Base-by-base conservation (phyloP, 2,329 filamentous ascomycete genomes). In the Colletotrichum scovillei region DNA sequence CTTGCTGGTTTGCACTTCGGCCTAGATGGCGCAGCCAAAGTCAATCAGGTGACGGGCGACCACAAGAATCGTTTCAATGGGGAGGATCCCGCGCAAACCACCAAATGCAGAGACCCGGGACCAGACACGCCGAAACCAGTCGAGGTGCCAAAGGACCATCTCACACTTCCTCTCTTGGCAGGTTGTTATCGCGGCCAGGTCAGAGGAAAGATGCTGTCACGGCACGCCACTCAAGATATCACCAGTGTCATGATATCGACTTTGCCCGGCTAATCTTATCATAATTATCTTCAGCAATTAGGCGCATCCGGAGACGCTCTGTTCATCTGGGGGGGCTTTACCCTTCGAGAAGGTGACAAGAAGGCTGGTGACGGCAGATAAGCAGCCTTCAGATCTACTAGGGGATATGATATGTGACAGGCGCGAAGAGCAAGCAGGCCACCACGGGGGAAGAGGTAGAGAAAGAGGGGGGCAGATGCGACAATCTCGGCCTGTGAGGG, bases 341-440 rank as follows among this genome's bases (percentile, higher is more conserved):
- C 60, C 30, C 55, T 73, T 70, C 67, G 56, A 73, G 67, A 70
- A 73, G 67, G 67, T 66, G 59, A 26, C 46, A 69, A 30, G 38
- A 67, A 63, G 49, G 67, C 42, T 46, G 53, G 49, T 5, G 46
- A 49, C 60, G 46, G 67, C 62, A 70, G 71, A 70, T 73, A 66
- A 73, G 60, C 67, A 70, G 28, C 11, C 60, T 30, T 26, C 49
- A 46, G 60, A 73, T 70, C 71, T 62, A 55, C 26, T 26, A 16
- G 57, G 53, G 60, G 26, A 70, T 65, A 24, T 73, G 71, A 73
- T 56, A 70, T 73, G 46, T 73, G 71, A 73, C 56, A 42, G 30
- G 26, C 59, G 42, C 19, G 19, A 5, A 19, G 19, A 22, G 24
- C n/a, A 46, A 42, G 26, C 60, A 22, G 60, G 22, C n/a, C 28